A percentile compares a stretch with the other conserved stretches of the same genome.
Conservation (phyloP, 345 rosid species). For the Populus deltoides region DNA sequence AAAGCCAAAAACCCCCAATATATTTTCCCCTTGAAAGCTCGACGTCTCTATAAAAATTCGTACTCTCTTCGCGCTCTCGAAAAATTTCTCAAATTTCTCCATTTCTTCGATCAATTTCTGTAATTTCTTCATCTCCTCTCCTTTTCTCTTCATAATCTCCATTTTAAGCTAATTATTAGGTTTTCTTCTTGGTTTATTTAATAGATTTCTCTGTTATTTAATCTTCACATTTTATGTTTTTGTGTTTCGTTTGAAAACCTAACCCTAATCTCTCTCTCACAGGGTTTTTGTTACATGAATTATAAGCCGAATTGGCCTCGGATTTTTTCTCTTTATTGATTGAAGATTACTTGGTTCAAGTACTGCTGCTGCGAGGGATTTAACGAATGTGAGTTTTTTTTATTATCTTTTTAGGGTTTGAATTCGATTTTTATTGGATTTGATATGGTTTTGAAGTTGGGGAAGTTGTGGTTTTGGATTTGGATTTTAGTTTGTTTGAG, state of each 20-base stretch:
- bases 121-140: background rate
- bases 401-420: background rate
- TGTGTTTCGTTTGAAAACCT: background rate
- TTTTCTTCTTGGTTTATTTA: background rate
- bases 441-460: background rate
- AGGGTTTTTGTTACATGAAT: background rate
- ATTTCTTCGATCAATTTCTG: background rate
- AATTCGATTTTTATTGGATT: background rate
- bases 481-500: background rate
- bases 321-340: background rate
- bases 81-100: background rate
- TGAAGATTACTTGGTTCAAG: background rate
- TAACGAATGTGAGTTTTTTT: background rate
- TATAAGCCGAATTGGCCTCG: background rate
- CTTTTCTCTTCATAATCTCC: background rate
- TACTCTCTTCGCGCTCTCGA: background rate
- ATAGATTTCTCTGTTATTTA: background rate
- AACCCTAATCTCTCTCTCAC: background rate
- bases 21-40: background rate
- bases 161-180: background rate
- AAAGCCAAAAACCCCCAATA: background rate
- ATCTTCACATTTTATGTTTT: background rate
- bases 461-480: background rate
- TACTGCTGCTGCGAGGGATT: background rate
- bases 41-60: background rate